Base-by-base conservation (phyloP, 257 asterid genomes). In the Cynanchum wilfordii region DNA sequence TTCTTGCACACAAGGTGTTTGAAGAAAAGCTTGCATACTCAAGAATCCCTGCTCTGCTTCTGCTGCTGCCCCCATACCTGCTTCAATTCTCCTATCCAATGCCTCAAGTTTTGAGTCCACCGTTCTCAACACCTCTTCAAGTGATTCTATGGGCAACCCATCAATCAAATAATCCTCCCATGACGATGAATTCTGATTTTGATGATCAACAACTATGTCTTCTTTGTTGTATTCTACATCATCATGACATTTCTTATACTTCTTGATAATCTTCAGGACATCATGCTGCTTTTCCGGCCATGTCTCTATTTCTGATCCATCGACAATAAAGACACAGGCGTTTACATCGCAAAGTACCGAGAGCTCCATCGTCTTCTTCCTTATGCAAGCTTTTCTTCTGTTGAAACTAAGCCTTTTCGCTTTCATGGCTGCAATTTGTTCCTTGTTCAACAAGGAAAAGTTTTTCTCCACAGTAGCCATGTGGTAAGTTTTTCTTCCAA, bases 241-340 rank as follows among this genome's bases (percentile, higher is more conserved):
- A 38, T 50, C 57, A 33, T 33, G 38, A 33, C 45, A 7, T 40
- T 40, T 40, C 10, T 40, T 40, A 40, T 68, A 68, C 30, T 29
- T 55, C 10, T 30, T 17, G 44, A 68, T 42, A n/a, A 75, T 52
- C 11, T 62, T 44, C 16, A 59, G 20, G 36, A 70, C 38, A 0
- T 38, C 71, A 0, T 15, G 10, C 29, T 52, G 66, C 27, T 76
- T 69, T 52, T 76, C 79, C 1, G 79, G 79, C 75, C 79, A 76
- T 2, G 79, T 69, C 24, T 76, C 71, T 2, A 76, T n/a, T 56
- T 40, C 45, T 40, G 10, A 5, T 13, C 75, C 75, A 15, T 76
- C 19, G 15, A 58, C 2, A 13, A 76, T 64, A n/a, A 76, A 11
- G 3, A 62, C 75, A 38, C 79, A 76, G 24, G 66, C 79, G 6